Base-by-base conservation (phyloP, 495 filamentous ascomycete genomes). In the Aspergillus ellipticus region DNA sequence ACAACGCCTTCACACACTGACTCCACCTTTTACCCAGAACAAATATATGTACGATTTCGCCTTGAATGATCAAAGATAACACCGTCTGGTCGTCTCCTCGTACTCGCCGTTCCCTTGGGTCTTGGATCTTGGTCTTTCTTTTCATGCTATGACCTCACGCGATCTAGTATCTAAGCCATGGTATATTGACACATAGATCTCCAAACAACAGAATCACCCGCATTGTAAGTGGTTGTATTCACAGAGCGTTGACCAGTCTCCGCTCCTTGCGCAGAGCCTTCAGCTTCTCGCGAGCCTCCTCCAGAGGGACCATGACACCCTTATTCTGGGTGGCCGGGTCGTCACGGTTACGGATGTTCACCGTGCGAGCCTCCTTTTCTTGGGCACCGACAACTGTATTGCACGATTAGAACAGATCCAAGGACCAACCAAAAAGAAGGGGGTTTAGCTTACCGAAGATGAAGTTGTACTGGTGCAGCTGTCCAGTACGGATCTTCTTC, bases 401-500 rank as follows among this genome's bases (percentile, higher is more conserved):
- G 21, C 31, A 47, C 20, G 24, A 54, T 65, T 47, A 65, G 62
- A 41, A 42, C 20, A 26, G 4, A 8, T 21, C 22, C 21, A 29
- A 37, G 49, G 31, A 52, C 7, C 51, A 26, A 58, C 20, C 42
- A 33, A 19, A 49, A 19, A n/a, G 5, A 3, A 21, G 8, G 21
- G 6, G 42, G 11, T 4, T 33, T 11, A 31, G 51, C 31, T 41
- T 76, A 87, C 86, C 86, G 59, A 94, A 89, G 61, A 92, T 90
- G 68, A 92, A 93, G 75, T 96, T 96, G 74, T 96, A 97, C 66
- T 95, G 88, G 10, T 85, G 77, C 56, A 97, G 63, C 71, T 97
- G 94, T 3, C 84, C 94, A 35, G 79, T 91, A 51, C 89, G 85
- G 54, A 97, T 92, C 82, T 97, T 97, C 84, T 97, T 97, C 64